A percentile compares a stretch with the other conserved stretches of the same genome.
These are phyloP conservation scores for Trichoderma reesei DNA, from an alignment of 495 filamentous ascomycete genomes.

Conservation along the genomic window DNA sequence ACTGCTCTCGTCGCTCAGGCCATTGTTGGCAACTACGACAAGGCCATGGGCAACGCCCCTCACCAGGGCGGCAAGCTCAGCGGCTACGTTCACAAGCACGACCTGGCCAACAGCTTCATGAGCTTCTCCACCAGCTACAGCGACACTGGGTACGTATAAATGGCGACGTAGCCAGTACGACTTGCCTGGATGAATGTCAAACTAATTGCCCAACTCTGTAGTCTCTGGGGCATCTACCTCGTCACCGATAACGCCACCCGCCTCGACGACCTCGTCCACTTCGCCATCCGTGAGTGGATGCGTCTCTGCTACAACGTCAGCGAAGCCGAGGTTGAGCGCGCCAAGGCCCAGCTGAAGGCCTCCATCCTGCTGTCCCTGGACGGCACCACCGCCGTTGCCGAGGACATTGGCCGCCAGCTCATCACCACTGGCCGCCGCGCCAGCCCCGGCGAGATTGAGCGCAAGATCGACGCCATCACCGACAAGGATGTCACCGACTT, in stretches of 20 bases:
- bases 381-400: constrained; percentile 91
- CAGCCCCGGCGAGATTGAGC: constrained; percentile 88
- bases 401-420: constrained; percentile 97
- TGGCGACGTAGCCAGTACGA: not conserved
- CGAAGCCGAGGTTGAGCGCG: constrained; percentile 88
- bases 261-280: constrained; percentile 94
- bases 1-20: constrained; percentile 94
- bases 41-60: constrained; percentile 91
- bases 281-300: constrained; percentile 95
- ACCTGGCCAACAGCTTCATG: constrained; percentile 99
- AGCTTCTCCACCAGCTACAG: constrained; percentile 99
- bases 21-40: constrained; percentile 99
- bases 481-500: constrained; percentile 97
- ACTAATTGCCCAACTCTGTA: constrained; percentile 24
- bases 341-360: constrained; percentile 98
- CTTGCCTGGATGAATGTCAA: not conserved
- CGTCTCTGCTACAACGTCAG: constrained; percentile 79
- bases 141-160: constrained; percentile 75
- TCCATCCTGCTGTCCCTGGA: constrained; percentile 94
- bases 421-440: constrained; percentile 91
- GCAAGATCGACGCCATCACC: constrained; percentile 73
- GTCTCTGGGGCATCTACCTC: constrained; percentile 99
- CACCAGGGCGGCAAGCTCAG: constrained; percentile 98
- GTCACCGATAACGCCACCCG: constrained; percentile 79
- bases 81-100: constrained; percentile 81